These are phyloP conservation scores for Nasturtium officinale DNA, from an alignment of 345 rosid genomes.

Conservation along the genomic window DNA sequence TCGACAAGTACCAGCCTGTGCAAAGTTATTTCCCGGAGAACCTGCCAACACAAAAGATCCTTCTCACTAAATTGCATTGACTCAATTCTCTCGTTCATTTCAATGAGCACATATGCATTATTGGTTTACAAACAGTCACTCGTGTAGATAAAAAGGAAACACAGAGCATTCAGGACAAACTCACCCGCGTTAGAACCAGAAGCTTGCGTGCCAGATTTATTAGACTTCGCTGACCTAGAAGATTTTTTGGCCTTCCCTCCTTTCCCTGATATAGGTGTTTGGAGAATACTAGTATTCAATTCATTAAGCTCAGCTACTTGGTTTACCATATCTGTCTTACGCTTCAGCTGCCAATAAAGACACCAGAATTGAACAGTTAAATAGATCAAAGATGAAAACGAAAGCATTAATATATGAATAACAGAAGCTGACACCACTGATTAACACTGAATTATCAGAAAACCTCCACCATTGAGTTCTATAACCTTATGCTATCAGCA, in stretches of 20 bases:
- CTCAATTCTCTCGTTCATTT: slow-evolving; percentile 16
- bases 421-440: slow-evolving; percentile 23
- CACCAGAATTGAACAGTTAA: slow-evolving; percentile 30
- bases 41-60: slow-evolving; percentile 62
- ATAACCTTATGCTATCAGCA: slow-evolving; percentile 11
- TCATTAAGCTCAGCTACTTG: slow-evolving; percentile 60
- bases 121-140: background rate
- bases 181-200: slow-evolving; percentile 70
- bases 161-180: slow-evolving; percentile 24
- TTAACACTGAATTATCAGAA: background rate
- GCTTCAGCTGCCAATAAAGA: slow-evolving; percentile 61
- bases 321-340: slow-evolving; percentile 67
- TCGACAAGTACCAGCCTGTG: slow-evolving; percentile 87
- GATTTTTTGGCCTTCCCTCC: slow-evolving; percentile 69
- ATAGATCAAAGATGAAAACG: slow-evolving; percentile 17
- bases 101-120: slow-evolving; percentile 11
- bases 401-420: slow-evolving; percentile 10
- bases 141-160: background rate
- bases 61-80: slow-evolving; percentile 29
- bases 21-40: slow-evolving; percentile 79
- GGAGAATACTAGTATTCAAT: slow-evolving; percentile 55
- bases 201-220: slow-evolving; percentile 61
- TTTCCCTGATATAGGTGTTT: slow-evolving; percentile 77
- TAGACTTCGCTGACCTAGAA: slow-evolving; percentile 63
- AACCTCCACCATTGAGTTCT: slow-evolving; percentile 2